Conservation (phyloP, 225 moss, liverwort and hornwort genomes). For the Climacium dendroides region DNA sequence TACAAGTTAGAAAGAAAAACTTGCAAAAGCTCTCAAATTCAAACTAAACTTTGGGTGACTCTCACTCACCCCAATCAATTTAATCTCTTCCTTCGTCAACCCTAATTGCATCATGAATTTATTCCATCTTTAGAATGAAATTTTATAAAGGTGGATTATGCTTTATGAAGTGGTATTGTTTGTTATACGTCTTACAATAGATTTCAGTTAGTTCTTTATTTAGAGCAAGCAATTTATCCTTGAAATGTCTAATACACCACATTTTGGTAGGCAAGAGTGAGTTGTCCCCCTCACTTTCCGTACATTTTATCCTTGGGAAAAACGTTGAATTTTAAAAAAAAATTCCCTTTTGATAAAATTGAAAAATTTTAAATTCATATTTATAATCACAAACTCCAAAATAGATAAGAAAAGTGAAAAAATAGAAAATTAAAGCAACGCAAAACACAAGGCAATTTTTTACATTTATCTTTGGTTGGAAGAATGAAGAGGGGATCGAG, state of each 20-base stretch:
- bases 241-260: background rate
- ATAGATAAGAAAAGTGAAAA: fast-evolving
- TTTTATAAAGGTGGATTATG: background rate
- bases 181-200: background rate
- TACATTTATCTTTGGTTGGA: background rate
- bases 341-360: too few species aligned
- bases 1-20: background rate
- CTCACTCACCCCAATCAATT: background rate
- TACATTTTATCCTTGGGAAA: fast-evolving
- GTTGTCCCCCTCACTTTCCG: fast-evolving
- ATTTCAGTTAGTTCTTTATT: background rate
- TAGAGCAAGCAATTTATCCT: fast-evolving
- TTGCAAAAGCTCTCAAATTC: background rate
- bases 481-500: fast-evolving
- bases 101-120: background rate
- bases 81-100: background rate
- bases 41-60: background rate
- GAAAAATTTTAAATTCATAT: background rate
- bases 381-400: fast-evolving
- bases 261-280: fast-evolving
- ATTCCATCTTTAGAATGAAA: background rate
- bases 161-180: background rate
- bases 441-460: background rate
- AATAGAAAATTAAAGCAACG: fast-evolving
- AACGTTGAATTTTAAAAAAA: too few species aligned